Evolutionary conservation across 176 grass and related monocot species (phyloP).

Genomic region (Lolium rigidum): DNA sequence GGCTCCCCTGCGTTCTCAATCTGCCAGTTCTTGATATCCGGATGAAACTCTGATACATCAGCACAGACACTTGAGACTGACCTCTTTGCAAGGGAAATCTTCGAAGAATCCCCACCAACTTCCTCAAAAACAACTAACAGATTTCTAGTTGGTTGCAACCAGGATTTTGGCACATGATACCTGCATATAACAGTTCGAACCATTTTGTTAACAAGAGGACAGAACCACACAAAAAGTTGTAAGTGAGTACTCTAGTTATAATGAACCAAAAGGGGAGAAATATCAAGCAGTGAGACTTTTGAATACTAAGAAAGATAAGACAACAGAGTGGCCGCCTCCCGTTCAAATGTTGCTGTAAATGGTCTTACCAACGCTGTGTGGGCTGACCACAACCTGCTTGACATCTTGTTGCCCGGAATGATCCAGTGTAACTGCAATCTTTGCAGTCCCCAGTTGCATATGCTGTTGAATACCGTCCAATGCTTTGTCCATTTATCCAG

Average conservation of each 20-base stretch:
- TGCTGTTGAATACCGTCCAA: constrained; percentile 83
- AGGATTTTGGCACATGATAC: constrained; percentile 98
- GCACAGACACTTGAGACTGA: constrained; percentile 91
- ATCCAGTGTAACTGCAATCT: constrained; percentile 68
- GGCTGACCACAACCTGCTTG: constrained; percentile 80
- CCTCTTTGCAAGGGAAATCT: constrained; percentile 79
- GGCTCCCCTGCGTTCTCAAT: constrained; percentile 66
- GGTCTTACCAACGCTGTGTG: constrained; percentile 89
- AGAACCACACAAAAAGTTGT: not conserved
- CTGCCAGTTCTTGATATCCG: constrained; percentile 84
- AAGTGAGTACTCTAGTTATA: not conserved
- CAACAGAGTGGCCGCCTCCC: not conserved
- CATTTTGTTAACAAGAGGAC: constrained; percentile 28
- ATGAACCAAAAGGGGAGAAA: not conserved
- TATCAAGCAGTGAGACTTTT: constrained; percentile 7
- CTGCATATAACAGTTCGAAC: constrained; percentile 48
- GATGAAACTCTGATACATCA: constrained; percentile 95
- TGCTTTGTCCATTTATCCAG: constrained; percentile 98
- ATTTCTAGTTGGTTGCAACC: constrained; percentile 82
- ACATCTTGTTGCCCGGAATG: constrained; percentile 80
- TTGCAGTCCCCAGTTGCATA: constrained; percentile 84
- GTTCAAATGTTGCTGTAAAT: not conserved
- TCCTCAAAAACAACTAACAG: constrained; percentile 96
- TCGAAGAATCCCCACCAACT: constrained; percentile 82
- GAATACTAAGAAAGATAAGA: constrained; percentile 2